These are phyloP conservation scores for peach (Prunus persica) DNA, from an alignment of 306 rosid species.

Conservation along the genomic window DNA sequence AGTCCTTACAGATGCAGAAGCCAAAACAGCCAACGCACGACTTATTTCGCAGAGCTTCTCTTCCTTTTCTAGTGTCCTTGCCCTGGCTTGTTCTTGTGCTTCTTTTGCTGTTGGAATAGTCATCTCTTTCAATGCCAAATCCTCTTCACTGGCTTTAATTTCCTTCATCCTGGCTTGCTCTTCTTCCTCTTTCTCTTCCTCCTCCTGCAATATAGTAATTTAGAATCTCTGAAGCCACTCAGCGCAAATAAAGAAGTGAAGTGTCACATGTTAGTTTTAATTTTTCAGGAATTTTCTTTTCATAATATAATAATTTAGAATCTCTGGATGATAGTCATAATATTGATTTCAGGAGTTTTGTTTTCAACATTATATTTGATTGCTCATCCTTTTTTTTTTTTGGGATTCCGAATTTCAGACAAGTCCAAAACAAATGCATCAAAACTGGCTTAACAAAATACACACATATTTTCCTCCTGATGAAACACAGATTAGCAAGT, in stretches of 20 bases:
- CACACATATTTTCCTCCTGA: neutral
- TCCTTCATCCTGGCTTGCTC: constrained; percentile 66
- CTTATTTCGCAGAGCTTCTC: constrained; percentile 90
- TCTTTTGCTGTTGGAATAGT: constrained; percentile 65
- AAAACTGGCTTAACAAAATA: neutral
- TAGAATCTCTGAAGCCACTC: constrained; percentile 5
- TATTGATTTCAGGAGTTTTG: neutral
- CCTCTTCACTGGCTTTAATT: constrained; percentile 46
- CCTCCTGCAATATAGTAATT: constrained; percentile 51
- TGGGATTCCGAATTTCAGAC: neutral
- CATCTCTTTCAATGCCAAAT: constrained; percentile 79
- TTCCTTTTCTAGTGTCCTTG: constrained; percentile 65
- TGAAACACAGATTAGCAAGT: neutral
- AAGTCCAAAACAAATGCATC: constrained; percentile 10
- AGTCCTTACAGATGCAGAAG: constrained; percentile 93
- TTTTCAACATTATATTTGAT: neutral
- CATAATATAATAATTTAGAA: neutral
- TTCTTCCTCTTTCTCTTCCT: constrained; percentile 70
- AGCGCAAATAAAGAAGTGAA: constrained; percentile 18
- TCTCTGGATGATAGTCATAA: constrained; percentile 12
- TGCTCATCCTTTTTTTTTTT: constrained; percentile 2
- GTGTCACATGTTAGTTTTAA: constrained; percentile 13
- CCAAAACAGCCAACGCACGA: constrained; percentile 91
- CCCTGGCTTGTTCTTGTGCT: constrained; percentile 69
- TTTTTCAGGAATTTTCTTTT: neutral